A percentile compares a stretch with the other conserved stretches of the same genome.
Conservation (phyloP, 805 yeast genomes). For the Metschnikowia continentalis region DNA sequence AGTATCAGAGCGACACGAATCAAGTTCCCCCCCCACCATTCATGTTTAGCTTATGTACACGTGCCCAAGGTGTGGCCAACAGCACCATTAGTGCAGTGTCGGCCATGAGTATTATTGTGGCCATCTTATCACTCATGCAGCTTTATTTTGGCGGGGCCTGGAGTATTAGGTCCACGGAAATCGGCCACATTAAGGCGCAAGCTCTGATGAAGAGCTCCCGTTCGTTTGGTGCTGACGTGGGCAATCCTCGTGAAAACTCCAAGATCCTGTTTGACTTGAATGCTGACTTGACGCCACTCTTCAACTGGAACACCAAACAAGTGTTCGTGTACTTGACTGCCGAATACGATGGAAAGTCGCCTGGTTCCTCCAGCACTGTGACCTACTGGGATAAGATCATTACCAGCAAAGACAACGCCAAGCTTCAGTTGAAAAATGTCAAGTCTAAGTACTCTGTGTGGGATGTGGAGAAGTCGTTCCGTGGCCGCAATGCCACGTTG, state of each 20-base stretch:
- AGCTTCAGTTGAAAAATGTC: constrained; percentile 45
- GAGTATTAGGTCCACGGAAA: constrained; percentile 33
- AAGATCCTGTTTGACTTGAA: constrained; percentile 68
- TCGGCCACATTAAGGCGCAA: constrained; percentile 31
- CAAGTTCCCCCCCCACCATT: not conserved
- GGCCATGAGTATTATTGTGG: constrained; percentile 44
- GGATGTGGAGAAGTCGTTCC: constrained; percentile 66
- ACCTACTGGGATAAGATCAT: constrained; percentile 91
- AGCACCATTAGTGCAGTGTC: constrained; percentile 50
- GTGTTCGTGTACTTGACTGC: constrained; percentile 89
- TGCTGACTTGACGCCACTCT: constrained; percentile 69
- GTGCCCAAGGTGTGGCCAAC: constrained; percentile 49
- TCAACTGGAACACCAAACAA: constrained; percentile 97
- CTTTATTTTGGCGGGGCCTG: constrained; percentile 45
- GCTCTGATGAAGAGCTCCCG: constrained; percentile 52
- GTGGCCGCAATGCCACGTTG: constrained; percentile 62
- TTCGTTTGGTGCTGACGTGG: constrained; percentile 62
- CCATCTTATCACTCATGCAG: constrained; percentile 47
- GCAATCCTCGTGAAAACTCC: constrained; percentile 73
- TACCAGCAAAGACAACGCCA: constrained; percentile 53
- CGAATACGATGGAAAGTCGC: constrained; percentile 58
- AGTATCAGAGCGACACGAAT: not conserved
- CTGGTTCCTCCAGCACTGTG: constrained; percentile 55
- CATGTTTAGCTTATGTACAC: constrained; percentile 33
- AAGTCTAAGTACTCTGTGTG: constrained; percentile 80